These are phyloP conservation scores for Zostera marina DNA, from an alignment of 116 monocot genomes.

Conservation along the genomic window DNA sequence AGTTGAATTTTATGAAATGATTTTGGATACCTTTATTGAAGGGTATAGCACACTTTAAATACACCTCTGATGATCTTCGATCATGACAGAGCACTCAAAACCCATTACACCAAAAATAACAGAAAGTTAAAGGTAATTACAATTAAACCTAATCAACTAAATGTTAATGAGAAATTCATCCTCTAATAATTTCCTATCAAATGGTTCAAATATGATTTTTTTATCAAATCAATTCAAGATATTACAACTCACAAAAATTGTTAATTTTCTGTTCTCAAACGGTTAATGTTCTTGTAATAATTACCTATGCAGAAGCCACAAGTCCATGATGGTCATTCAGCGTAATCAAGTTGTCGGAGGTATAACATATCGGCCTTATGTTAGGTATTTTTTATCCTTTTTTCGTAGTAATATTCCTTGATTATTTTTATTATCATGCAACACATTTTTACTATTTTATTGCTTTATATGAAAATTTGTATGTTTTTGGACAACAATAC, in stretches of 20 bases:
- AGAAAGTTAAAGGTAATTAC: no score
- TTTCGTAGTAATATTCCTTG: neutral
- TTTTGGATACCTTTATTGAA: no score
- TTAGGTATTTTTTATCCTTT: conserved; percentile 25
- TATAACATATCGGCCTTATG: conserved; percentile 93
- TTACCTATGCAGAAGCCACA: conserved; percentile 59
- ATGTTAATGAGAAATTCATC: no score
- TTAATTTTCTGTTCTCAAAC: neutral
- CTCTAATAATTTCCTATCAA: neutral
- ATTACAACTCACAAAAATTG: no score
- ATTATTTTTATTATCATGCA: neutral
- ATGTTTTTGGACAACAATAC: no score
- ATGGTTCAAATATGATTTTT: conserved; percentile 1
- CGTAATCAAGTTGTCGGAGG: conserved; percentile 86
- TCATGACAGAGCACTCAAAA: no score
- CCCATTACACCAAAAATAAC: no score
- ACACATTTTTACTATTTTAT: neutral
- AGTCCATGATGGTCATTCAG: conserved; percentile 99
- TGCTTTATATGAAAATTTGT: no score
- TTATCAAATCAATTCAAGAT: neutral
- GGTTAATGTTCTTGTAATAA: neutral
- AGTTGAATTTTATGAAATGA: no score
- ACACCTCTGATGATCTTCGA: no score
- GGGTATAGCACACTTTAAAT: no score
- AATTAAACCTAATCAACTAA: no score